These are phyloP conservation scores for Stephanodiscus triporus DNA, from an alignment of 108 stramenopile species.

Conservation along the genomic window DNA sequence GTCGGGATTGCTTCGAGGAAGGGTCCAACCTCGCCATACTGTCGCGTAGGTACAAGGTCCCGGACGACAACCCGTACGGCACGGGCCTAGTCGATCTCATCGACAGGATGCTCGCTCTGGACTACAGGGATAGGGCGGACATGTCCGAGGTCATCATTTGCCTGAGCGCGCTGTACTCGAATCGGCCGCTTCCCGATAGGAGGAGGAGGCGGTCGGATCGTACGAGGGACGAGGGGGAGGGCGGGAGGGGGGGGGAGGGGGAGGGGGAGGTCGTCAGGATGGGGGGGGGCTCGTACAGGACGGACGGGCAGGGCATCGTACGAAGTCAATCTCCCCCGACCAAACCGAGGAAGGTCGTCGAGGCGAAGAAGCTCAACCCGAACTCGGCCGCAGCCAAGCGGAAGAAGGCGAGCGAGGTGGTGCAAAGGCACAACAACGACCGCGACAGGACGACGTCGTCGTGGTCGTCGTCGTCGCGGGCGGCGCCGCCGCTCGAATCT, in stretches of 20 bases:
- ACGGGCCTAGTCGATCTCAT: conserved; percentile 81
- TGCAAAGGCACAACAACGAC: conserved; percentile 16
- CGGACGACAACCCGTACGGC: conserved; percentile 82
- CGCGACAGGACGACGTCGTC: no score
- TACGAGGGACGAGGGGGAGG: conserved; percentile 17
- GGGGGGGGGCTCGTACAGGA: conserved; percentile 64
- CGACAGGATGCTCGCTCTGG: conserved; percentile 83
- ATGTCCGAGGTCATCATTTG: conserved; percentile 91
- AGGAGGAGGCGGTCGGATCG: conserved; percentile 25
- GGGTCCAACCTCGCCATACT: conserved; percentile 92
- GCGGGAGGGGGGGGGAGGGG: conserved; percentile 46
- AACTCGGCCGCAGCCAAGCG: conserved; percentile 83
- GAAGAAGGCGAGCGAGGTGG: conserved; percentile 49
- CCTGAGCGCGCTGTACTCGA: conserved; percentile 77
- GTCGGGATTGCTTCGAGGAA: conserved; percentile 92
- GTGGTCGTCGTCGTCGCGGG: no score
- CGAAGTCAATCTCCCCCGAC: conserved; percentile 8
- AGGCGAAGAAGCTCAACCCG: conserved; percentile 78
- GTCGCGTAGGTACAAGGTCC: conserved; percentile 85
- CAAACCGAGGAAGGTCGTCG: conserved; percentile 30
- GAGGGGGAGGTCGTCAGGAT: conserved; percentile 26
- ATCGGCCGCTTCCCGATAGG: conserved; percentile 72
- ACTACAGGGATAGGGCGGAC: conserved; percentile 78
- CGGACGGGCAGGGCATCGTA: conserved; percentile 76
- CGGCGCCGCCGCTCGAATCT: no score